Base-by-base conservation (phyloP, 345 rosid genomes). In the Aethionema arabicum region DNA sequence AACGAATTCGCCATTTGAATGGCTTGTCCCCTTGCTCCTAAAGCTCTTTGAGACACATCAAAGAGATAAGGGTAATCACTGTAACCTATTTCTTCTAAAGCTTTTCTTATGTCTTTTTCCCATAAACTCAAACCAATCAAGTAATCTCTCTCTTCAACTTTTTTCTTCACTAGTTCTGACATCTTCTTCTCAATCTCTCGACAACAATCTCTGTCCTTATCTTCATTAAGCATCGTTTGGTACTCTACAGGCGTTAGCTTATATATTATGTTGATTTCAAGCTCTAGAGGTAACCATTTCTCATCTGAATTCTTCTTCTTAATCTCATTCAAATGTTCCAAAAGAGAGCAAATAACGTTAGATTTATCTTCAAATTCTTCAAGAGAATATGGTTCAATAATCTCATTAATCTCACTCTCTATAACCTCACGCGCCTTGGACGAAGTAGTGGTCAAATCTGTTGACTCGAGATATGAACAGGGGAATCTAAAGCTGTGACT, bases 401-500 rank as follows among this genome's bases (percentile, higher is more conserved):
- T n/a, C n/a, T n/a, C n/a, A n/a, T n/a, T n/a, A n/a, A n/a, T n/a
- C n/a, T n/a, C n/a, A n/a, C n/a, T n/a, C n/a, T n/a, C n/a, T n/a
- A n/a, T n/a, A n/a, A n/a, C n/a, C n/a, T n/a, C n/a, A 65, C 44
- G 27, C 2, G 47, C 39, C 44, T 46, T 54, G 53, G 13, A 43
- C n/a, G n/a, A n/a, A n/a, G n/a, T n/a, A 4, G 55, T 36, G 11
- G 15, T 11, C 6, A 10, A 45, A 29, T 51, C 32, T 39, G 16
- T 15, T 6, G 45, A 44, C 12, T 67, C 58, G 37, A 67, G 65
- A 49, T 51, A 67, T 49, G 66, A 59, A 3, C 59, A 59, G 2
- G 72, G 60, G 59, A 67, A 51, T 9, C 72, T 63, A 51, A 67
- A 50, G n/a, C 12, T 59, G 12, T 42, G 51, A 40, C 47, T 51